Conservation (phyloP, 2,329 filamentous ascomycete species). For the Akanthomyces muscarius region DNA sequence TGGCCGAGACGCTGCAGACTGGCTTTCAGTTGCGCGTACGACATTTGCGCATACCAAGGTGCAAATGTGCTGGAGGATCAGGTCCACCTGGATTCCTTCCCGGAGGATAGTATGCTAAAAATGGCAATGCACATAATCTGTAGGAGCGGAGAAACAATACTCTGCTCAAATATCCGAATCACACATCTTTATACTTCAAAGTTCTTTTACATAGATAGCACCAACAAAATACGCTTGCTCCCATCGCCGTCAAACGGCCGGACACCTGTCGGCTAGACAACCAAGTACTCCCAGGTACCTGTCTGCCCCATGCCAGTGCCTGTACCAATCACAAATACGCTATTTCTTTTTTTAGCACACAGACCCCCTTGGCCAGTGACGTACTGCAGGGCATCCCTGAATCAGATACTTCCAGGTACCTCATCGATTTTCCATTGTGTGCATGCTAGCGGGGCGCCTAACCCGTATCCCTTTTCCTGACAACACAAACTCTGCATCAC, state of each 20-base stretch:
- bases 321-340: neutral
- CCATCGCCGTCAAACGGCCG: neutral
- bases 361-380: neutral
- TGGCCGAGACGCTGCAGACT: neutral
- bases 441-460: slow-evolving; percentile 6
- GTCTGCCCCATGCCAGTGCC: neutral
- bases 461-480: slow-evolving; percentile 14
- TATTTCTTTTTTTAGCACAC: slow-evolving; percentile 6
- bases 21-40: neutral
- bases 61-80: neutral
- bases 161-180: neutral
- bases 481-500: slow-evolving; percentile 18
- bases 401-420: neutral
- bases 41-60: neutral
- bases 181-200: too few relatives aligned
- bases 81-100: slow-evolving; percentile 5
- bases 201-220: too few relatives aligned
- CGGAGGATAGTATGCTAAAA: neutral
- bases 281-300: slow-evolving; percentile 10
- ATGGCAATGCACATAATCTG: neutral
- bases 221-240: neutral
- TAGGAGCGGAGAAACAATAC: neutral
- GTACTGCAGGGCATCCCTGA: neutral
- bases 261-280: slow-evolving; percentile 10
- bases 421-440: neutral